phyloP scores from a whole-genome alignment of 768 basidiomycete genomes.

The Suillus cothurnatus region DNA sequence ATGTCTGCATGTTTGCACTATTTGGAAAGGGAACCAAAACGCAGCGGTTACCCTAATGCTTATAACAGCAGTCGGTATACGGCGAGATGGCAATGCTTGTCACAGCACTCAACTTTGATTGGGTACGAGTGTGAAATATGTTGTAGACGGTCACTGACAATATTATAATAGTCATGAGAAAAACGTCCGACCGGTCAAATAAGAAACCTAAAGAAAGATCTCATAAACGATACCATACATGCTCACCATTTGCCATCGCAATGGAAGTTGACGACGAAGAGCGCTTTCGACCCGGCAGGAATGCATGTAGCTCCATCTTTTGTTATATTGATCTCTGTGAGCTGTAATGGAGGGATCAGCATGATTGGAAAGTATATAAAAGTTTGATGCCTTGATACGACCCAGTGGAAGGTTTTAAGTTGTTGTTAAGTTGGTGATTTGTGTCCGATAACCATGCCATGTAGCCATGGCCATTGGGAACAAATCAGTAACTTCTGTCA shows the following conservation, averaged over 20 bases:
- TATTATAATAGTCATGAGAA: constrained; percentile 19
- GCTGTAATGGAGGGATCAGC: background rate
- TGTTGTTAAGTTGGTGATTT: background rate
- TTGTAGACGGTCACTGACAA: constrained; percentile 11
- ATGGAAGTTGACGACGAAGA: constrained; percentile 21
- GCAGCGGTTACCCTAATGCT: constrained; percentile 3
- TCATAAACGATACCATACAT: background rate
- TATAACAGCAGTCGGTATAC: constrained; percentile 18
- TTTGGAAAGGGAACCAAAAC: background rate
- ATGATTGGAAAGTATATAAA: too few relatives aligned
- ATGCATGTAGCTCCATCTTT: constrained; percentile 28
- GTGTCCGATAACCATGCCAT: background rate
- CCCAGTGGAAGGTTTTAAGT: background rate
- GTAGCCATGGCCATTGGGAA: background rate
- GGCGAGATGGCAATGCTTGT: background rate
- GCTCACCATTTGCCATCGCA: constrained; percentile 30
- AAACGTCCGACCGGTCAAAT: constrained; percentile 23
- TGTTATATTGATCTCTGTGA: background rate
- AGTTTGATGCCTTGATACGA: too few relatives aligned
- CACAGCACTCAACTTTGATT: constrained; percentile 12
- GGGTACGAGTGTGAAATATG: background rate
- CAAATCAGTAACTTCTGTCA: background rate
- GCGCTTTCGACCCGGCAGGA: constrained; percentile 22
- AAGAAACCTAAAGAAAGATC: constrained; percentile 22
- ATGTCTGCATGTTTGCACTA: constrained; percentile 9